Base-by-base conservation (phyloP, 129 eudicot species). In the Rutidosis leptorrhynchoides region DNA sequence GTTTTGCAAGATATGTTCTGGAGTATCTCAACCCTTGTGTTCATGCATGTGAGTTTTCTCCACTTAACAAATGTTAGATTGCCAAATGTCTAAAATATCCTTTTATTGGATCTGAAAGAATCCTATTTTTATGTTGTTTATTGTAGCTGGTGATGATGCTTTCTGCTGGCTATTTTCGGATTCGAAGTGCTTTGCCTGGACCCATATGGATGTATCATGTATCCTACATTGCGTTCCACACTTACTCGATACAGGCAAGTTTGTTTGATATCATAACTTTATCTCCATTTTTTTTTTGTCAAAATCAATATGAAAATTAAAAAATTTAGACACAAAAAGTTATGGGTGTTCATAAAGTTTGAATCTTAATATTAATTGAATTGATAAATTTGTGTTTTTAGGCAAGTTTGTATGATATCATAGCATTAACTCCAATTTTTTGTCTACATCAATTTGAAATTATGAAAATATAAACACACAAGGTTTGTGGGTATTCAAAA, bases 151-250 rank as follows among this genome's bases (percentile, higher is more conserved):
- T 78, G 57, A 60, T 60, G 96, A 92, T 92, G 95, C 95, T 92
- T 67, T 83, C 98, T 32, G 95, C 96, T 49, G 98, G 98, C 46
- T 88, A 81, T 71, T 92, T 88, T 60, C 83, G 98, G 79, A 78
- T 85, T 52, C 85, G 91, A 70, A 87, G 95, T 70, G 90, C 85
- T 80, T 75, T 92, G 76, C 96, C 96, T 26, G 77, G 81, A 64
- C 74, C 85, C 7, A 68, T 83, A 17, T 92, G 98, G 98, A 81
- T 69, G 81, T 85, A 88, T 68, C 96, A 96, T 24, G 40, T 88
- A 30, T 60, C 65, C 43, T 60, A 60, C 16, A 61, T 92, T 61
- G 80, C 98, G 33, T 88, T 92, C 81, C 98, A 92, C 45, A 60
- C 65, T 19, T 60, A 60, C 65, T 60, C 65, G 15, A 60, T 60